Evolutionary conservation across 2,329 filamentous ascomycete genomes (phyloP).

Genomic region (Fonsecaea pedrosoi): DNA sequence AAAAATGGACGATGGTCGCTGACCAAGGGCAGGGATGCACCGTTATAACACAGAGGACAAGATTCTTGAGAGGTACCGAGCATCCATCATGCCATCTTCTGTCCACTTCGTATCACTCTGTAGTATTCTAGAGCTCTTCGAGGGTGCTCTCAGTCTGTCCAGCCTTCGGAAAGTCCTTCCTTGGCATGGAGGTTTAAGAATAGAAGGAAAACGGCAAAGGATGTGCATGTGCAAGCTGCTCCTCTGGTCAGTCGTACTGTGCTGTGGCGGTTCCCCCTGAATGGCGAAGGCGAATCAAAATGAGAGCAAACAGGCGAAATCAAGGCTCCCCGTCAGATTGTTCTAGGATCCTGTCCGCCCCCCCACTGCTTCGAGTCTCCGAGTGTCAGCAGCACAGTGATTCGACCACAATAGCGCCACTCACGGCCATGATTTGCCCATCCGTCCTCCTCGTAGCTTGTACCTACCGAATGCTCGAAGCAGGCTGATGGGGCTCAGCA

Average conservation of each 20-base stretch:
- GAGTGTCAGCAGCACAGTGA: conserved; percentile 14
- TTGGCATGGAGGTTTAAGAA: conserved; percentile 23
- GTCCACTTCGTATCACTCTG: background rate
- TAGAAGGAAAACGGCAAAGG: conserved; percentile 20
- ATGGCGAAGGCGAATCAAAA: conserved; percentile 14
- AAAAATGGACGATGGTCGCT: conserved; percentile 9
- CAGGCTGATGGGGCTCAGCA: conserved; percentile 21
- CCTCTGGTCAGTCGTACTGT: background rate
- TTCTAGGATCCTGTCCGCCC: background rate
- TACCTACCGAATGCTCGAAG: background rate
- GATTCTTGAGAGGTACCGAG: background rate
- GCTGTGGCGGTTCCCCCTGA: conserved; percentile 8
- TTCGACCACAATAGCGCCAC: conserved; percentile 15
- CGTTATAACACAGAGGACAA: background rate
- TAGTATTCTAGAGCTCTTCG: background rate
- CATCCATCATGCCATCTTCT: background rate
- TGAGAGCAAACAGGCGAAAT: conserved; percentile 13
- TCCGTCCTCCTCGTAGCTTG: background rate
- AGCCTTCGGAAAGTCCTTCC: background rate
- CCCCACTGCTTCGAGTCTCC: conserved; percentile 3
- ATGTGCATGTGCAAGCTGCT: background rate
- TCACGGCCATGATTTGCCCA: conserved; percentile 12
- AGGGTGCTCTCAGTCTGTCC: background rate
- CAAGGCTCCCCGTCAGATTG: conserved; percentile 19
- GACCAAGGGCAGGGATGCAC: conserved; percentile 17